Evolutionary conservation across 352 stramenopile species (phyloP), one percentile per base, ranked within the genome.

Genomic region (Phytophthora litchii): DNA sequence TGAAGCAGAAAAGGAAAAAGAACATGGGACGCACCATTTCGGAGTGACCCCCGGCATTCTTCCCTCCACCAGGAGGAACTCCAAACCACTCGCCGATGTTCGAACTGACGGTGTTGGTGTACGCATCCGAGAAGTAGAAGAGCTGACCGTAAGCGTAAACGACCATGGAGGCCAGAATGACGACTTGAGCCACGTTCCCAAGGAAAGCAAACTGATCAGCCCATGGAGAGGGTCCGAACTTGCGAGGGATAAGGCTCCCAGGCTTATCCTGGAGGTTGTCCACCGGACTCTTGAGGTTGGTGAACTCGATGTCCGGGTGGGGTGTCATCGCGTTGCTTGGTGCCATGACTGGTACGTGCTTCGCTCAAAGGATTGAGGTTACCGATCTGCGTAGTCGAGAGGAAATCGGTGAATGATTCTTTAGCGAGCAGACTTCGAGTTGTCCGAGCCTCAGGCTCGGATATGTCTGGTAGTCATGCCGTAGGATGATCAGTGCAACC

Each of bases 1-100:
- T 12, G 14, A 80, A 57, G 3, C 40, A 50, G 20, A 79, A 72
- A 10, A 91, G 57, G 34, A 72, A 61, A 27, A 88, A 77, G 56
- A 72, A 88, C 7, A 72, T 87, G 12, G 68, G 65, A 3, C 72
- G 74, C 12, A 80, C 51, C 72, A 90, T 86, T 49, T 90, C 77
- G 0, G 37, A 19, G 55, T 81, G 64, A n/a, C 64, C 65, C 10
- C 40, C 53, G 9, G 20, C 10, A 16, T 51, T 21, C 17, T 40
- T 58, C 25, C 38, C 52, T 36, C 41, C 54, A 40, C 54, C 23
- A 4, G 45, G 32, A n/a, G 61, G 61, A 17, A 76, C 67, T 7
- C 63, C 74, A 53, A 61, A 78, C 70, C 72, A 82, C n/a, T 23
- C 51, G 1, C 54, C 60, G 50, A 71, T 61, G 1, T 25, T 60